Base-by-base conservation (phyloP, 2,329 filamentous ascomycete species). In the Sporothrix inflata region DNA sequence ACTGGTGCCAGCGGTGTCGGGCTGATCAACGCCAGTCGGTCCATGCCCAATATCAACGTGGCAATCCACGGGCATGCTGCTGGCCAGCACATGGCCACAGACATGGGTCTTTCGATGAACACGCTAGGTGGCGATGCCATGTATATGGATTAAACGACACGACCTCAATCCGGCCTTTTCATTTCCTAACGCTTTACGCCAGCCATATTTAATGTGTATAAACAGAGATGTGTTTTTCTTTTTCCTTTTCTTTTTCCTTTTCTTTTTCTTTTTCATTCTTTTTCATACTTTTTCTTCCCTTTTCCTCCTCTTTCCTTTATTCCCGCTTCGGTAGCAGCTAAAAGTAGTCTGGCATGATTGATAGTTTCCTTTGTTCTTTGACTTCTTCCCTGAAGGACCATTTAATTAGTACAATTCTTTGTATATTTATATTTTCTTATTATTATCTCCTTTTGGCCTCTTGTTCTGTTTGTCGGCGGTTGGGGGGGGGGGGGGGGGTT, bases 61-160 rank as follows among this genome's bases (percentile, higher is more conserved):
- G 77, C 81, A 1, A 81, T 85, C 78, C 82, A 82, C 77, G 83
- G 77, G 1, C 72, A 71, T 19, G 4, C 38, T 9, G 45, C 42
- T 2, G 69, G 61, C 4, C 45, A 63, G 24, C 47, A 63, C 27
- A 47, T 53, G 38, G 42, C 53, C 6, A 11, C 57, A 63, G 57
- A 63, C 57, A 82, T 86, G 78, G 78, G 79, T 73, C 80, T 85
- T 77, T 79, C 81, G 12, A 84, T 86, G 78, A 82, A 84, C 72
- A 82, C 82, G 42, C 81, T 85, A 47, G 81, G 71, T 21, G 80
- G 81, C 53, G 85, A 87, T 71, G 80, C 82, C 51, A 86, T 88
- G 84, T 88, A 85, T 76, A 84, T 87, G 82, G 85, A 86, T 75
- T 86, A 69, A 78, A 79, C 78, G n/a, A 45, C 7, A 40, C 14